Conservation (phyloP, 495 filamentous ascomycete genomes). For the Aspergillus hancockii region DNA sequence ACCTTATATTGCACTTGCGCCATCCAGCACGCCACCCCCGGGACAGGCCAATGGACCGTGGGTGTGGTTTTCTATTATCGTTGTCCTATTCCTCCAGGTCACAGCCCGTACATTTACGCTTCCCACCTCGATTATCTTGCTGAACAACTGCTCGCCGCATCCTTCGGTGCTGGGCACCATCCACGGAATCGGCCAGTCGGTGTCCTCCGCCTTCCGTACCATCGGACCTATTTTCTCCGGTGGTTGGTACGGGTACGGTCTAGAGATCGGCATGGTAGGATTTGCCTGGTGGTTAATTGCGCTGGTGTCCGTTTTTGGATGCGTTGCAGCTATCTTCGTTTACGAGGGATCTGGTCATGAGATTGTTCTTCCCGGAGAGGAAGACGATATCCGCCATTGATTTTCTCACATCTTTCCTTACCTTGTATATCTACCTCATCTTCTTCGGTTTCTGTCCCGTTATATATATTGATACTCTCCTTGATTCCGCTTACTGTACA, state of each 20-base stretch:
- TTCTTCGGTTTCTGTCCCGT: not conserved
- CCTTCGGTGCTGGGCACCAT: constrained; percentile 78
- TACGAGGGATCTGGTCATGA: constrained; percentile 75
- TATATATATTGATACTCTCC: not conserved
- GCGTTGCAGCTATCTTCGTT: constrained; percentile 64
- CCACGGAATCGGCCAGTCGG: constrained; percentile 79
- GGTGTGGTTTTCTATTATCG: constrained; percentile 68
- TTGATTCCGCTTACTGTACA: constrained; percentile 18
- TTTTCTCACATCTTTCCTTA: constrained; percentile 3
- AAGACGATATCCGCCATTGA: constrained; percentile 44
- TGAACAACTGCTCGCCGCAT: constrained; percentile 84
- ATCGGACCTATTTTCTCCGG: constrained; percentile 74
- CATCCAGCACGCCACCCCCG: constrained; percentile 59
- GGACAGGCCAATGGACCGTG: constrained; percentile 62
- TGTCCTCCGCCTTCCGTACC: constrained; percentile 68
- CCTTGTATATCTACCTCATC: not conserved
- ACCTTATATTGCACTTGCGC: constrained; percentile 72
- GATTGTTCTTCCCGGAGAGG: constrained; percentile 66
- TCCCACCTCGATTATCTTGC: constrained; percentile 72
- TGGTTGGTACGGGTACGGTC: constrained; percentile 67
- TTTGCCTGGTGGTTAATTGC: constrained; percentile 77
- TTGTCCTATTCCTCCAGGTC: constrained; percentile 72
- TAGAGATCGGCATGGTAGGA: constrained; percentile 70
- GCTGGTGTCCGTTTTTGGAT: constrained; percentile 60
- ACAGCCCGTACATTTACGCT: constrained; percentile 80